Base-by-base conservation (phyloP, 2,329 filamentous ascomycete genomes). In the Aspergillus sp. region DNA sequence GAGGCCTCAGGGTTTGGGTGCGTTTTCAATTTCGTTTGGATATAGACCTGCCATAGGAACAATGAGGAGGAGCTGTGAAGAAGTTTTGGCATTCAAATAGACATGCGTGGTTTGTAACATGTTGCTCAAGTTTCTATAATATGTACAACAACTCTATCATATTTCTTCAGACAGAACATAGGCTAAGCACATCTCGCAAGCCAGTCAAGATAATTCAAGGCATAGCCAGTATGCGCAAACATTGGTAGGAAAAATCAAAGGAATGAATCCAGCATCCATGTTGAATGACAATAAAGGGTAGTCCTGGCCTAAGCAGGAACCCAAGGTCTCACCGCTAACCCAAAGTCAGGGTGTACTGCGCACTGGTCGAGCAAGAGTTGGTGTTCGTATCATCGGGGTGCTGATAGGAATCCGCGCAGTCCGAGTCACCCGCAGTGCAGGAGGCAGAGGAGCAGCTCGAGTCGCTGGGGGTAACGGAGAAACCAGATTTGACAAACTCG, bases 271-370 rank as follows among this genome's bases (percentile, higher is more conserved):
- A 38, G 34, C 34, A 38, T 38, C 13, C 34, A 16, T 17, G 14
- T 38, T 3, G 14, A 17, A 38, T 13, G n/a, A 38, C 9, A 13
- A 38, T 11, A 29, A 7, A 29, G 6, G 25, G 7, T 10, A 29
- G 23, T 17, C 34, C 34, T n/a, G 16, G 14, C 34, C 14, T 11
- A 38, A 38, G 16, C 14, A 38, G 16, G 14, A 17, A 38, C 14
- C 14, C 34, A 38, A 38, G 14, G n/a, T 5, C 14, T 5, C 34
- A 16, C 14, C 14, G 5, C 13, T 58, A 62, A 50, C 64, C 65
- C 25, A 68, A 23, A 10, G 52, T 64, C 69, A 82, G 36, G 75
- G 80, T 57, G 56, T 72, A 54, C 52, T 62, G 54, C 23, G 59
- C 55, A 11, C 51, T 50, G 23, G 63, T 25, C 4, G 50, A 34